Evolutionary conservation across 495 filamentous ascomycete genomes (phyloP).

Genomic region (Trichoderma erinaceum): DNA sequence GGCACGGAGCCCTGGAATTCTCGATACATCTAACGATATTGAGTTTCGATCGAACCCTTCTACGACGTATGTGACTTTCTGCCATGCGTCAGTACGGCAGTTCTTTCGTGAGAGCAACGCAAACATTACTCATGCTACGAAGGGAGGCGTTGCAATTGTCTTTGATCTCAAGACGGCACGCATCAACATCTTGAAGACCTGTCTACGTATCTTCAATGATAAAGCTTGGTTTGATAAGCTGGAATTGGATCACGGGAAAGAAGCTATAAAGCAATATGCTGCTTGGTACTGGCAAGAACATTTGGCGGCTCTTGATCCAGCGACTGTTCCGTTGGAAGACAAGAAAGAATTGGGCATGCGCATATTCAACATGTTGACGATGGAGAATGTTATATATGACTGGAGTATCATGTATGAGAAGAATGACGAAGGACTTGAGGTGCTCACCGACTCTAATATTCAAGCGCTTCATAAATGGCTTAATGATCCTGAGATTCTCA

Average conservation of each 20-base stretch:
- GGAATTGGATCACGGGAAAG: neutral
- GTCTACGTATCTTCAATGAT: conserved; percentile 15
- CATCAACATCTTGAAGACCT: conserved; percentile 3
- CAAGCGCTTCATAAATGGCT: conserved; percentile 12
- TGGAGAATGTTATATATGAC: conserved; percentile 14
- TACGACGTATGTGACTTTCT: conserved; percentile 31
- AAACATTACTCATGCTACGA: neutral
- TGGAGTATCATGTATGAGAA: conserved; percentile 18
- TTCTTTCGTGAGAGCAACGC: conserved; percentile 27
- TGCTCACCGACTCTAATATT: conserved; percentile 15
- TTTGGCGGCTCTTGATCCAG: conserved; percentile 2
- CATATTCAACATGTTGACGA: conserved; percentile 16
- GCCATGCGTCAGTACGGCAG: conserved; percentile 31
- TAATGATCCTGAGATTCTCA: neutral
- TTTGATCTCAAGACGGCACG: conserved; percentile 15
- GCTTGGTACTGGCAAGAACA: conserved; percentile 20
- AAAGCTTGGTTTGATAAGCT: neutral
- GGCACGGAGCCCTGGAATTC: neutral
- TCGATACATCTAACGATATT: conserved; percentile 22
- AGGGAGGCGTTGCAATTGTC: neutral
- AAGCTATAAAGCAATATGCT: conserved; percentile 15
- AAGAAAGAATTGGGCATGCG: conserved; percentile 1
- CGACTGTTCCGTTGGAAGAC: neutral
- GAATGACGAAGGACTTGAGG: conserved; percentile 15
- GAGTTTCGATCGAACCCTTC: conserved; percentile 28